These are phyloP conservation scores for barley (Hordeum vulgare) DNA, from an alignment of 176 grass and related monocot genomes.

Conservation along the genomic window MorexV3_pseudomolecules_assembly NC_058524.1:7360232-7360731, in stretches of 20 bases:
- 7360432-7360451: too few species aligned
- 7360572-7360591: not conserved
- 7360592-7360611: slow-evolving; percentile 18
- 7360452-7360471: not conserved
- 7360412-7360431: too few species aligned
- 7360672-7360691: not conserved
- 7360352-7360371: too few species aligned
- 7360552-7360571: not conserved
- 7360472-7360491: slow-evolving; percentile 18
- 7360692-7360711: slow-evolving; percentile 33
- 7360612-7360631: slow-evolving; percentile 29
- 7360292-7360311: too few species aligned
- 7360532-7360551: slow-evolving; percentile 37
- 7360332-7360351: too few species aligned
- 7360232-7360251: too few species aligned
- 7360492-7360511: not conserved
- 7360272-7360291: too few species aligned
- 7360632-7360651: slow-evolving; percentile 24
- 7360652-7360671: slow-evolving; percentile 14
- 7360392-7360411: too few species aligned
- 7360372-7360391: too few species aligned
- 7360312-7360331: too few species aligned
- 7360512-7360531: slow-evolving; percentile 14
- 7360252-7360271: too few species aligned
- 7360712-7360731: not conserved